A percentile compares a stretch with the other conserved stretches of the same genome.
Evolutionary conservation across 2,329 filamentous ascomycete species (phyloP).

Genomic region (Zymoseptoria brevis): DNA sequence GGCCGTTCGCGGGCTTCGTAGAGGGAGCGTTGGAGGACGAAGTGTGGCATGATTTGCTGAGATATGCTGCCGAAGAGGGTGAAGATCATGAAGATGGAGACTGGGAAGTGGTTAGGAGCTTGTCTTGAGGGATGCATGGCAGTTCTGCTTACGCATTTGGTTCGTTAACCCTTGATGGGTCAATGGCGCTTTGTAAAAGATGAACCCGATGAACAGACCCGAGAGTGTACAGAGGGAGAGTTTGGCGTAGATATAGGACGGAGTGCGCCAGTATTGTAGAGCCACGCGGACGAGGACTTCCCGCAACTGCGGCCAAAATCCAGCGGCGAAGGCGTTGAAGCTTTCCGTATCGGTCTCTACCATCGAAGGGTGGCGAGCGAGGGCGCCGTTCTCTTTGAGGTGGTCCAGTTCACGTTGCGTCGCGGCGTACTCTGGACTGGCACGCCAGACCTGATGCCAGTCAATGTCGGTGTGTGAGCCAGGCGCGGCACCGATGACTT

Average conservation of each 20-base stretch:
- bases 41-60: slow-evolving; percentile 78
- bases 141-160: slow-evolving; percentile 47
- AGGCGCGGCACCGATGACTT: slow-evolving; percentile 47
- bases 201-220: slow-evolving; percentile 74
- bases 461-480: slow-evolving; percentile 44
- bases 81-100: slow-evolving; percentile 72
- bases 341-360: slow-evolving; percentile 43
- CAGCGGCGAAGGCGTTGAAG: slow-evolving; percentile 73
- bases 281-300: slow-evolving; percentile 68
- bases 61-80: slow-evolving; percentile 74
- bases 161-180: slow-evolving; percentile 74
- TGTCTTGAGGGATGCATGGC: not conserved
- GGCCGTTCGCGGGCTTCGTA: slow-evolving; percentile 82
- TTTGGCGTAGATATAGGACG: slow-evolving; percentile 84
- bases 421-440: slow-evolving; percentile 39
- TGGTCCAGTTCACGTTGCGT: slow-evolving; percentile 40
- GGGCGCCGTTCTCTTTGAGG: slow-evolving; percentile 28
- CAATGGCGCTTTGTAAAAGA: slow-evolving; percentile 53
- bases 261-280: slow-evolving; percentile 87
- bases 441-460: slow-evolving; percentile 44
- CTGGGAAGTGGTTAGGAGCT: slow-evolving; percentile 30
- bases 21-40: slow-evolving; percentile 69
- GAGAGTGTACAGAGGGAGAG: slow-evolving; percentile 55
- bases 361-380: slow-evolving; percentile 29
- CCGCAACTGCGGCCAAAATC: slow-evolving; percentile 59